Conservation (phyloP, 169 alveolate species). For the Eimeria nieschulzi region DNA sequence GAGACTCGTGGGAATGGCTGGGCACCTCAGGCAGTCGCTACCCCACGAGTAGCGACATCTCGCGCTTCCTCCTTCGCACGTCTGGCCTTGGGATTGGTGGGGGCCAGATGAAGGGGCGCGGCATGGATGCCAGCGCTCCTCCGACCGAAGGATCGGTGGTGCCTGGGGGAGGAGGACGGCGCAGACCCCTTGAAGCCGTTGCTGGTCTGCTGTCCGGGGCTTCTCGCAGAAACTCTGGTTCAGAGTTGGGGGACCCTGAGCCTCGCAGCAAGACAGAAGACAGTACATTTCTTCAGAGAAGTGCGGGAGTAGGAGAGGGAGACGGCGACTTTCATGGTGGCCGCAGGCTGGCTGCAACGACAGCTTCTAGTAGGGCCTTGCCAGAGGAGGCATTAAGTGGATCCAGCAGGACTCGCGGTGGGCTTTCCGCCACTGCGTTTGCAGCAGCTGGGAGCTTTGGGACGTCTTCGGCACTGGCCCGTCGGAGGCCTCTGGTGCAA, state of each 20-base stretch:
- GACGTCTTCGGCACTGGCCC: background rate
- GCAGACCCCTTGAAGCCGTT: conserved; percentile 2
- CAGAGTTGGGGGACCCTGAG: conserved; percentile 16
- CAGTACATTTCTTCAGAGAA: background rate
- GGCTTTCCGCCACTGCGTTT: background rate
- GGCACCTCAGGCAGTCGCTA: conserved; percentile 33
- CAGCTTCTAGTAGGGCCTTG: background rate
- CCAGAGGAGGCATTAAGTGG: conserved; percentile 13
- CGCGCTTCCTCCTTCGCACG: conserved; percentile 40
- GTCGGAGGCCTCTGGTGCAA: background rate
- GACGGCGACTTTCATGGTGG: conserved; percentile 10
- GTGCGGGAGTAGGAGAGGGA: background rate
- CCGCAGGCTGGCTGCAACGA: background rate
- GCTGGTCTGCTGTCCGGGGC: conserved; percentile 16
- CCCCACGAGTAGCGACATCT: conserved; percentile 53
- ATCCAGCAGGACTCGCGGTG: background rate
- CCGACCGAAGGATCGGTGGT: background rate
- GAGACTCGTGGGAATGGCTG: conserved; percentile 23
- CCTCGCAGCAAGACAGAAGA: conserved; percentile 9
- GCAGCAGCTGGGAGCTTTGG: background rate
- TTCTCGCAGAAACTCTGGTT: conserved; percentile 21
- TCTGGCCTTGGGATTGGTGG: conserved; percentile 38
- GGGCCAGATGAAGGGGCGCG: background rate
- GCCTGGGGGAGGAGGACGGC: conserved; percentile 42
- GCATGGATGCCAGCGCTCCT: background rate